Conservation (phyloP, 2,329 filamentous ascomycete genomes). For the Claviceps monticola region DNA sequence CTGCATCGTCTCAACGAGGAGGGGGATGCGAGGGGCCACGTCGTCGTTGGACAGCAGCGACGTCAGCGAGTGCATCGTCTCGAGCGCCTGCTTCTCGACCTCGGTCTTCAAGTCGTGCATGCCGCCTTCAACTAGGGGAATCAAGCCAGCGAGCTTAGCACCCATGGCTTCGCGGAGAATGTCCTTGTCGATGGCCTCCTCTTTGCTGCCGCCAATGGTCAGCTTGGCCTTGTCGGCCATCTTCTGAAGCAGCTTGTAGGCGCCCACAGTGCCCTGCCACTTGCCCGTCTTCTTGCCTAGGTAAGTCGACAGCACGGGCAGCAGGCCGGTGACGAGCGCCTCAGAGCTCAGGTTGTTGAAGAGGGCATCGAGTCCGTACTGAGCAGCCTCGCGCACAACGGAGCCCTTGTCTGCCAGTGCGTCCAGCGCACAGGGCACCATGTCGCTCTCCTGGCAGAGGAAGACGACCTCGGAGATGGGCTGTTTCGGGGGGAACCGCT, state of each 20-base stretch:
- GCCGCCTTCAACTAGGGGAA: constrained; percentile 78
- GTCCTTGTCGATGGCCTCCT: constrained; percentile 79
- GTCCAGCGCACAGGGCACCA: constrained; percentile 65
- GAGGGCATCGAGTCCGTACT: constrained; percentile 86
- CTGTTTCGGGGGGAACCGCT: constrained; percentile 69
- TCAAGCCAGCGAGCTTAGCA: constrained; percentile 69
- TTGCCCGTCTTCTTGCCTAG: constrained; percentile 76
- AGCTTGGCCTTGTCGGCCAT: constrained; percentile 94
- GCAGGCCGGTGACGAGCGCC: constrained; percentile 66
- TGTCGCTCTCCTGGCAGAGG: constrained; percentile 62
- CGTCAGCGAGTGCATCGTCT: constrained; percentile 84
- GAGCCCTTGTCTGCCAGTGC: constrained; percentile 78
- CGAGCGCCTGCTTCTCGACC: constrained; percentile 75
- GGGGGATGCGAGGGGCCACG: constrained; percentile 78
- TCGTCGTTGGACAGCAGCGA: constrained; percentile 92
- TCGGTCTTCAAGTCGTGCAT: constrained; percentile 96
- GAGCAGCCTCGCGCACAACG: constrained; percentile 78
- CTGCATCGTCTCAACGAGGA: constrained; percentile 90
- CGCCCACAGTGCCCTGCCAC: constrained; percentile 92
- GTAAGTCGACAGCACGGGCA: constrained; percentile 64
- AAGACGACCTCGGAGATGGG: constrained; percentile 70
- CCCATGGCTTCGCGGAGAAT: constrained; percentile 84
- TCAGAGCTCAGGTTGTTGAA: constrained; percentile 70
- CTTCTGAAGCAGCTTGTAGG: constrained; percentile 69
- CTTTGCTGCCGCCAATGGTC: constrained; percentile 60